Evolutionary conservation across 2,329 filamentous ascomycete species (phyloP), one percentile per base, ranked within the genome.

Genomic region (Thyridium curvatum): DNA sequence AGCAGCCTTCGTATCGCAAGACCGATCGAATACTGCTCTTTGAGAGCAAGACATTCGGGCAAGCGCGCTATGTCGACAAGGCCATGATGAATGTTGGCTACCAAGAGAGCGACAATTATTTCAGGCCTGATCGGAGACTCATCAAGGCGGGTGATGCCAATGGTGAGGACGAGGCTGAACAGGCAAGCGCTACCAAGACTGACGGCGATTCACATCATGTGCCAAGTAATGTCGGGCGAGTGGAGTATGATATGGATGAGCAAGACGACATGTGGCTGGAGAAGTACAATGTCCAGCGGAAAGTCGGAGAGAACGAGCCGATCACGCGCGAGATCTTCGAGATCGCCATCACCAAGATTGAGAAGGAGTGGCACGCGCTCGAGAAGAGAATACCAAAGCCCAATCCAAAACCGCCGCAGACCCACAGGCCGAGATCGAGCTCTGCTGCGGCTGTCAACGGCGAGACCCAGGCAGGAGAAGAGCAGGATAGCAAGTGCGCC

Each of bases 181-280:
- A 69, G 33, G 58, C 63, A 3, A 54, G 61, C 29, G 51, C 56
- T 2, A 50, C 52, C 14, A 77, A 74, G 45, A 67, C 67, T 14
- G 84, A 86, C 35, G 74, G 72, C 8, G 82, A 86, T 6, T 69
- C 50, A 4, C 59, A 60, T 30, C 54, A 58, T 30, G 65, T 68
- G 4, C 63, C 63, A 29, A 66, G 65, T 38, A 68, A 68, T 14
- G 74, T 94, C 30, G 87, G 88, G 12, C 82, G 87, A 41, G 93
- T 98, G 15, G 93, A 98, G 58, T 98, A 98, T 59, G 93, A 98
- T 60, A 98, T 98, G 93, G 93, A 98, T 55, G 93, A 98, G 62
- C 93, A 98, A 56, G 93, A 98, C 59, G 89, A 95, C 49, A 88
- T 90, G 66, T 98, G 93, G 93, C 69, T 98, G 18, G 85, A 93